Percentiles rank a stretch among this genome's conserved stretches.
Conservation (phyloP, 495 filamentous ascomycete species). For the Penicillium goetzii region DNA sequence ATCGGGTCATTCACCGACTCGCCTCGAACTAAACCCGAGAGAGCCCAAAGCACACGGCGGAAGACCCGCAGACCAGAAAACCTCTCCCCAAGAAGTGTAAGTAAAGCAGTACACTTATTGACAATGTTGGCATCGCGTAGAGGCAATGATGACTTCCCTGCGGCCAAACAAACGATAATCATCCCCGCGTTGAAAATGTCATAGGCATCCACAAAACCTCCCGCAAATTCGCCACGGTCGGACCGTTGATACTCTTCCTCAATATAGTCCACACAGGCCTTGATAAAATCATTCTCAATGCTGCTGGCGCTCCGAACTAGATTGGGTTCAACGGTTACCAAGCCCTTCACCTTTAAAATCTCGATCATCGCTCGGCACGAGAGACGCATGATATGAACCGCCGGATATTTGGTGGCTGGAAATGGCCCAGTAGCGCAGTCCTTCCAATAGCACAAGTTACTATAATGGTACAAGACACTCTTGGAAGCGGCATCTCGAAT, state of each 20-base stretch:
- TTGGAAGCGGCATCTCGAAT: conserved; percentile 18
- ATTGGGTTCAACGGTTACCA: conserved; percentile 5
- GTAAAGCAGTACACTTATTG: conserved; percentile 23
- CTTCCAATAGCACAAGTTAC: conserved; percentile 31
- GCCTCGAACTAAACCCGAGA: conserved; percentile 12
- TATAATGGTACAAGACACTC: conserved; percentile 25
- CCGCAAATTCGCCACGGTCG: conserved; percentile 24
- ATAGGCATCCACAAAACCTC: conserved; percentile 27
- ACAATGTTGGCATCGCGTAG: conserved; percentile 11
- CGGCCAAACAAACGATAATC: conserved; percentile 20
- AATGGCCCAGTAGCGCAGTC: conserved; percentile 10
- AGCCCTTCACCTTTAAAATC: conserved; percentile 20
- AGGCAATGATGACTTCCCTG: neutral
- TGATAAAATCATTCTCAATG: conserved; percentile 23
- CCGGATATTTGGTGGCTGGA: neutral
- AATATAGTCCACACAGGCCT: conserved; percentile 25
- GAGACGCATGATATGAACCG: conserved; percentile 15
- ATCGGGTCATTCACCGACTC: conserved; percentile 14
- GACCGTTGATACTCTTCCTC: conserved; percentile 26
- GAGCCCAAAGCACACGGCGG: conserved; percentile 25
- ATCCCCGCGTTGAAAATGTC: conserved; percentile 33
- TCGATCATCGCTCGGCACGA: conserved; percentile 26
- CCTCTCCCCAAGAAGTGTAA: conserved; percentile 21
- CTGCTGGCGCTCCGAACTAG: conserved; percentile 7
- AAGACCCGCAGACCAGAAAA: conserved; percentile 25